Base-by-base conservation (phyloP, 1,284 basidiomycete genomes). In the Pisolithus thermaeus region DNA sequence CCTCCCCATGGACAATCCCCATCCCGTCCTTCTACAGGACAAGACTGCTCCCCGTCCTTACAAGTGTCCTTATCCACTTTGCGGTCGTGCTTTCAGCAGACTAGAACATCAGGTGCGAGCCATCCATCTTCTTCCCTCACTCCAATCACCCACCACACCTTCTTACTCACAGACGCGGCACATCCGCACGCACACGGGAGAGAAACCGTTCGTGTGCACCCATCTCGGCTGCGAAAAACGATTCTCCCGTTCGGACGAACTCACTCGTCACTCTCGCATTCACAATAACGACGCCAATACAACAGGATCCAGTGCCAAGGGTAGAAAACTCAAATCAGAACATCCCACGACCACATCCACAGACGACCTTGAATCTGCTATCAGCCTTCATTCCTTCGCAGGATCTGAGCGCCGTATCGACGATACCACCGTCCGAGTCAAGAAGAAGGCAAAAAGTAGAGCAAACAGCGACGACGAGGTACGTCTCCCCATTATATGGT, bases 201-300 rank as follows among this genome's bases (percentile, higher is more conserved):
- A 98, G 70, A 97, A 97, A 65, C 96, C 96, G 1, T 97, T 97
- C 66, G 81, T 84, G 32, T 99, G 96, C 78, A 89, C 84, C 1
- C 92, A 90, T 69, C 86, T 92, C 1, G 84, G 86, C n/a, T 99
- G 96, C 78, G 95, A 97, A 71, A 99, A 98, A 71, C 89, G 94
- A 27, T 99, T 99, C 72, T 96, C 92, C 30, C 86, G 96, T 56
- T 95, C 92, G 18, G 96, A 99, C 73, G 96, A 99, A 71, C 82
- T 99, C 59, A 99, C 96, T 22, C 82, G 96, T 52, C 96, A 99
- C 65, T 88, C 92, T 0, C 83, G 96, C 51, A 99, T 98, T 61
- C 96, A 99, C 70, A 85, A 72, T 59, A 83, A 79, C 59, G 75
- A 83, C 62, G 70, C 70, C 53, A 70, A 53, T 49, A 41, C 53